Conservation (phyloP, 345 rosid species). For the Brassica cretica region DNA sequence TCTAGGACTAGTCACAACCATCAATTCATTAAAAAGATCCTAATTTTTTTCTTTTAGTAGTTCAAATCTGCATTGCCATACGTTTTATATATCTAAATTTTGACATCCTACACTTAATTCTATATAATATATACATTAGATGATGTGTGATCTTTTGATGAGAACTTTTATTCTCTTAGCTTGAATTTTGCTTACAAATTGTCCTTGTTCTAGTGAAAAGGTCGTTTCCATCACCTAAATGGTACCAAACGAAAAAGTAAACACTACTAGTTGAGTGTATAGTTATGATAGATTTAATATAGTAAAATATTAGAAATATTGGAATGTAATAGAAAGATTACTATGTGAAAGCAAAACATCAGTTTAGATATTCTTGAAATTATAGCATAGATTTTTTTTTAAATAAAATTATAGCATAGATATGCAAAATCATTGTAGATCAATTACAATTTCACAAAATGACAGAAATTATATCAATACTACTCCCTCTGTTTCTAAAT, state of each 20-base stretch:
- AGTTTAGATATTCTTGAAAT: not conserved
- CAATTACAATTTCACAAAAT: not conserved
- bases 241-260: not conserved
- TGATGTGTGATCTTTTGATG: conserved; percentile 22
- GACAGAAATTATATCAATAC: not conserved
- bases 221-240: not conserved
- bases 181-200: not conserved
- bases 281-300: not conserved
- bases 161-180: not conserved
- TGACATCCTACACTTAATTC: not conserved
- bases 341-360: not conserved
- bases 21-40: conserved; percentile 1
- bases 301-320: not conserved
- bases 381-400: not conserved
- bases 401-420: not conserved
- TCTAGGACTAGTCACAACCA: conserved; percentile 12
- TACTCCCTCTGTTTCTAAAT: too few species aligned
- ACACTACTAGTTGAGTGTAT: too few species aligned
- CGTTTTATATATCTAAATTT: not conserved
- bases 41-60: conserved; percentile 6
- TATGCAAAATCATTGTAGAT: conserved; percentile 11
- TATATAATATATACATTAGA: conserved; percentile 17
- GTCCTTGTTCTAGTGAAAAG: not conserved
- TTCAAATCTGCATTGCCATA: conserved; percentile 6
- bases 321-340: not conserved